Conservation (phyloP, 805 yeast species). For the Priceomyces fermenticarens region DNA sequence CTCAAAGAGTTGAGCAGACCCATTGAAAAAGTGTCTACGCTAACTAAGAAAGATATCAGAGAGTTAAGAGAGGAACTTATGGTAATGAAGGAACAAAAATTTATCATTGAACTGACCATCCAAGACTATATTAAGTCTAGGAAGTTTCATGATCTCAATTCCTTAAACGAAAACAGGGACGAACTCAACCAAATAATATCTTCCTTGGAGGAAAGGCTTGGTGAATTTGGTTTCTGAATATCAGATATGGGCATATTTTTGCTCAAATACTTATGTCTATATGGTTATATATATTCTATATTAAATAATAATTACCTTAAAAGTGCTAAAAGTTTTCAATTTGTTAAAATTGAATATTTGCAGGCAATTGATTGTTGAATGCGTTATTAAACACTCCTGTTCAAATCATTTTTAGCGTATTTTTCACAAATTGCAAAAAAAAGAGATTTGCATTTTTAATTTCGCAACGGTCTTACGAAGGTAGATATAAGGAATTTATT, state of each 20-base stretch:
- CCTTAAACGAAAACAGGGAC: conserved; percentile 53
- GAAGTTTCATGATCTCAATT: conserved; percentile 70
- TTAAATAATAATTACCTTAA: no score
- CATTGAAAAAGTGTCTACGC: conserved; percentile 16
- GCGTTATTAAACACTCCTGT: no score
- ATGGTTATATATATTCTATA: no score
- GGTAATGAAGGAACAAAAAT: conserved; percentile 84
- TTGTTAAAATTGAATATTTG: no score
- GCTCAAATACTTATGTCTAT: no score
- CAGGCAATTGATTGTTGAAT: no score
- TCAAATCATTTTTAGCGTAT: no score
- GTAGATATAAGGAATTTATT: no score
- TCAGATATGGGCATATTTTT: not conserved
- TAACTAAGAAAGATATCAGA: conserved; percentile 54
- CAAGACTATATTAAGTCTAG: conserved; percentile 61
- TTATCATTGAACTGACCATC: conserved; percentile 64
- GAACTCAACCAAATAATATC: conserved; percentile 55
- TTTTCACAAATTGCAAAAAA: no score
- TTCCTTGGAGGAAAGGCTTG: conserved; percentile 48
- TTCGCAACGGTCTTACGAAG: no score
- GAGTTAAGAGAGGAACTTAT: conserved; percentile 68
- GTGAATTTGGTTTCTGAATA: conserved; percentile 44
- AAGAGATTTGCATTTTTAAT: no score
- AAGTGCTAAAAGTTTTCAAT: no score
- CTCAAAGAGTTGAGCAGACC: conserved; percentile 9